Percentiles rank a stretch among this genome's conserved stretches.
These are phyloP conservation scores for Hyphopichia khmerensis DNA, from an alignment of 1,139 yeast genomes.

Conservation along the genomic window DNA sequence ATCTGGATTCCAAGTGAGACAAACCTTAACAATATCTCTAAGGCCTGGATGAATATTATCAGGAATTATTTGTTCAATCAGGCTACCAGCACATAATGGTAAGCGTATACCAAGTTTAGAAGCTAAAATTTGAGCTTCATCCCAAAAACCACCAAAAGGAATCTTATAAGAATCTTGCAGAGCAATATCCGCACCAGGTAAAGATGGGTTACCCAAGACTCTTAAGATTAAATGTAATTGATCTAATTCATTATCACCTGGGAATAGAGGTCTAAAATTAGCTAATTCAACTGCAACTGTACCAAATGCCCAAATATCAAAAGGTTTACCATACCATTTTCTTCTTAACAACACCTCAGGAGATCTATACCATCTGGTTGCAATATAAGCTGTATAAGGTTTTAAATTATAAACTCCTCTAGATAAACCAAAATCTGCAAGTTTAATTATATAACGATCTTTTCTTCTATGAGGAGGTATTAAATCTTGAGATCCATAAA, in stretches of 20 bases:
- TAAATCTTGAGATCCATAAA: constrained; percentile 44
- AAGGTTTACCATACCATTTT: constrained; percentile 65
- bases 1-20: constrained; percentile 67
- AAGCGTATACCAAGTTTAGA: constrained; percentile 50
- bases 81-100: constrained; percentile 41
- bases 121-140: constrained; percentile 53
- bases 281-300: constrained; percentile 81
- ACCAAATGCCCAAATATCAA: constrained; percentile 96
- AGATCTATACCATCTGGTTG: constrained; percentile 95
- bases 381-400: constrained; percentile 77
- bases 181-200: constrained; percentile 11
- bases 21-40: constrained; percentile 51
- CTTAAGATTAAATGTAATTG: constrained; percentile 69
- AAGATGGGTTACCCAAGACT: constrained; percentile 67
- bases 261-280: constrained; percentile 74
- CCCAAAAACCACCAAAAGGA: constrained; percentile 72
- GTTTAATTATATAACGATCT: constrained; percentile 65
- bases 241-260: constrained; percentile 77
- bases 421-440: constrained; percentile 92
- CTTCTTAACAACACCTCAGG: constrained; percentile 84
- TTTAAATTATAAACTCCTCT: constrained; percentile 55
- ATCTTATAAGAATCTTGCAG: constrained; percentile 17
- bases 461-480: constrained; percentile 38
- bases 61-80: constrained; percentile 26
- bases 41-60: constrained; percentile 27